A percentile compares a stretch with the other conserved stretches of the same genome.
These are phyloP conservation scores for Starmerella stigmatis DNA, from an alignment of 805 yeast genomes.

Conservation along the genomic window DNA sequence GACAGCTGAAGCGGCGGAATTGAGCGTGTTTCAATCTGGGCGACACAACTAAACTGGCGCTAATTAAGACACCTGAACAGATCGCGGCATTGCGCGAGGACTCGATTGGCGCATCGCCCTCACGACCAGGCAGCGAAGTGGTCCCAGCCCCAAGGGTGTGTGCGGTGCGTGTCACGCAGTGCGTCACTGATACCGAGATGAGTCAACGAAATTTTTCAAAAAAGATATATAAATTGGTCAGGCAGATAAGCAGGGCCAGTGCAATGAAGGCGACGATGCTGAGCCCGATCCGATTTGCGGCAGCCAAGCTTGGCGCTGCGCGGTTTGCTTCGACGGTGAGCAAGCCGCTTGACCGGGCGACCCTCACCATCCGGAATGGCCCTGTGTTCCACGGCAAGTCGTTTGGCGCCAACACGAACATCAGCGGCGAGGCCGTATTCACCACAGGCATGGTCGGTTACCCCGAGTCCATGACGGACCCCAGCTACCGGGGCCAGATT, in stretches of 20 bases:
- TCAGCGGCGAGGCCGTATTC: conserved; percentile 95
- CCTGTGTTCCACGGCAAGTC: conserved; percentile 89
- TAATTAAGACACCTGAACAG: too few relatives aligned
- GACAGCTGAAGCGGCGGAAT: too few relatives aligned
- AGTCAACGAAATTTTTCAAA: conserved; percentile 3
- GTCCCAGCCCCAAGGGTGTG: not conserved
- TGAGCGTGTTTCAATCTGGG: too few relatives aligned
- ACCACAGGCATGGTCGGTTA: conserved; percentile 97
- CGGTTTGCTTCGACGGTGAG: conserved; percentile 33
- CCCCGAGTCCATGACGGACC: conserved; percentile 96
- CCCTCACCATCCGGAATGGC: conserved; percentile 82
- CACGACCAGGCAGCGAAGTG: too few relatives aligned
- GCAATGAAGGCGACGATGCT: not conserved
- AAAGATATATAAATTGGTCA: not conserved
- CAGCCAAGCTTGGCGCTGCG: not conserved
- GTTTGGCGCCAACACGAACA: conserved; percentile 86
- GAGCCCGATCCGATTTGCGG: conserved; percentile 3
- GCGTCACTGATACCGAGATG: not conserved
- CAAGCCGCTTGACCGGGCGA: conserved; percentile 50
- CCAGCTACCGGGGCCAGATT: conserved; percentile 96
- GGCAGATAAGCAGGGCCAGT: not conserved
- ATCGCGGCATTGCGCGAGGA: too few relatives aligned
- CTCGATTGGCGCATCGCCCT: too few relatives aligned
- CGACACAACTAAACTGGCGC: too few relatives aligned
- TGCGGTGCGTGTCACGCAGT: not conserved